Base-by-base conservation (phyloP, 805 yeast genomes). In the Clavispora phyllophila region DNA sequence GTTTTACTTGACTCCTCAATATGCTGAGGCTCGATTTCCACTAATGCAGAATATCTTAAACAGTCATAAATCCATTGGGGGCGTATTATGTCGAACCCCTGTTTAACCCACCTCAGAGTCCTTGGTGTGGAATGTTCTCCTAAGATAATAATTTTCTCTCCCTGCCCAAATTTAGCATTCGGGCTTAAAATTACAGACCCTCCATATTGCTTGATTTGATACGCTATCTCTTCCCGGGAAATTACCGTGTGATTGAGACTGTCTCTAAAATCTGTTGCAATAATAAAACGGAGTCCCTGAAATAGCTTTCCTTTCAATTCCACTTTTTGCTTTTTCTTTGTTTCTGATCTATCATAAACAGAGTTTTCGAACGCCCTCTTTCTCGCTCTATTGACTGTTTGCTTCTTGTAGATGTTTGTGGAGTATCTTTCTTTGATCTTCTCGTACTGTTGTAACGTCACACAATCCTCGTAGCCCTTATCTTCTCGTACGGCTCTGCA, bases 11-110 rank as follows among this genome's bases (percentile, higher is more conserved):
- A 29, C 13, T 29, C 20, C 20, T 15, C 20, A 9, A 29, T 29
- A 29, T 29, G 20, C 20, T 59, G 55, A 0, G 87, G 84, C 50
- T 86, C 95, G 6, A 84, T 50, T 2, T 71, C 72, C 0, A 87
- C 59, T 2, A 79, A 36, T 2, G 51, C 40, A 1, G 58, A 53
- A 12, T 65, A 57, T 14, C 58, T 54, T 2, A 86, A 63, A 51
- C 93, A 80, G 49, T 86, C 90, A 36, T 79, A 66, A 5, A 87
- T 57, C 96, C 96, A 91, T 24, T 63, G 58, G 0, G 95, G 88
- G 40, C 62, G 71, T 7, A 88, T 56, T 0, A 91, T 67, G 53
- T 82, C 86, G 50, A 72, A 76, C 0, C 84, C 84, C 14, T 57
- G 55, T 2, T 50, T 40, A 9, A 55, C 42, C 48, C 62, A 64